phyloP scores from a whole-genome alignment of 495 filamentous ascomycete genomes.

The Xylaria nigripes region DNA sequence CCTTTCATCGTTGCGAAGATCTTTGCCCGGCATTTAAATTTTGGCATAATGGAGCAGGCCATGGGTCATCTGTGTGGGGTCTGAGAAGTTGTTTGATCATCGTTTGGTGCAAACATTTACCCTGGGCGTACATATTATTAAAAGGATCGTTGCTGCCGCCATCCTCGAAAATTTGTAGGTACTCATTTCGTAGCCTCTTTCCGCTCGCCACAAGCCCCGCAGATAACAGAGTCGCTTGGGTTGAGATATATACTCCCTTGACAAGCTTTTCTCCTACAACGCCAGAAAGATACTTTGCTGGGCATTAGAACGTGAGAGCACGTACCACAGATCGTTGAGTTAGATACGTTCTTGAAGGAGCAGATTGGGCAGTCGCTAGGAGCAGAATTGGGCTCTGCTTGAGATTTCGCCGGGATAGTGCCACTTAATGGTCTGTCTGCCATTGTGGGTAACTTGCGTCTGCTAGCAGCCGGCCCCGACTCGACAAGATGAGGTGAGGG shows the following conservation, averaged over 20 bases:
- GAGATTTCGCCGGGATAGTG: neutral
- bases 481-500: slow-evolving; percentile 9
- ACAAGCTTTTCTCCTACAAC: slow-evolving; percentile 48
- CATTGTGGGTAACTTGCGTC: neutral
- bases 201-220: slow-evolving; percentile 55
- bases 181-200: slow-evolving; percentile 13
- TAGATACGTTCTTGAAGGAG: slow-evolving; percentile 48
- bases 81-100: neutral
- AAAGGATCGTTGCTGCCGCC: too few relatives aligned
- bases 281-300: slow-evolving; percentile 47
- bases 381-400: neutral
- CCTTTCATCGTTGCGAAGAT: too few relatives aligned
- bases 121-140: neutral
- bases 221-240: slow-evolving; percentile 54
- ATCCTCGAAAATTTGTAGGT: neutral
- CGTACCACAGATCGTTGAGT: slow-evolving; percentile 48
- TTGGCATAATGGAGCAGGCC: neutral
- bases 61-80: neutral
- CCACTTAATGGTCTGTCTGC: neutral
- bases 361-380: slow-evolving; percentile 49
- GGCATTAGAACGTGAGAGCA: slow-evolving; percentile 59
- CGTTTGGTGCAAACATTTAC: neutral
- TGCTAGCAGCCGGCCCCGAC: neutral
- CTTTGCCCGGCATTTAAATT: neutral
- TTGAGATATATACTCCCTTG: slow-evolving; percentile 51